Base-by-base conservation (phyloP, 176 grass and related monocot genomes). In the Cocos nucifera region DNA sequence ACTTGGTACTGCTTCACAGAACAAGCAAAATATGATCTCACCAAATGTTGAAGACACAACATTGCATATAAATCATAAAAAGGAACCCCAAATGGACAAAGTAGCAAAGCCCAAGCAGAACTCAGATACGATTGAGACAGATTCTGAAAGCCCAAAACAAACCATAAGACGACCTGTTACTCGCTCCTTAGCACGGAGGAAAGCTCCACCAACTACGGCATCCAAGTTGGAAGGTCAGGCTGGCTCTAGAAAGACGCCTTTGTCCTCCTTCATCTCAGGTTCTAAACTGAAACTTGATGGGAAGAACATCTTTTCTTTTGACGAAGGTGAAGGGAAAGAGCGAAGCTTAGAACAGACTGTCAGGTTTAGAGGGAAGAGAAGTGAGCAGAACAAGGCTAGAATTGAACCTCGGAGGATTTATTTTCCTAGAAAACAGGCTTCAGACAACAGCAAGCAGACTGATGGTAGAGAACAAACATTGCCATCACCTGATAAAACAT, bases 121-220 rank as follows among this genome's bases (percentile, higher is more conserved):
- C 55, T 88, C 81, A 68, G 93, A 92, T 80, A 77, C 87, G 63
- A 91, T 98, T 65, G 93, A 92, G 79, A 85, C 84, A 64, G 81
- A 88, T 76, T 92, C 81, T 35, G 83, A 83, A 28, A 78, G 87
- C 71, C 83, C 65, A 56, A 90, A 92, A 59, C 73, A 75, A 79
- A 79, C 79, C 54, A 77, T 81, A 55, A 63, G 18, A 64, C 82
- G 70, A 74, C 93, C 72, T 78, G 58, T 83, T 73, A 92, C 81
- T 66, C 70, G 73, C 49, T 85, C 81, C 28, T 57, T 64, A 26
- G 66, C 80, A 21, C 61, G 27, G 50, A 85, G 78, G 66, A 80
- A 77, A 82, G 73, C 54, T 77, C 51, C 83, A 39, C 21, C 50
- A 30, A 63, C 20, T 70, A 53, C 62, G 64, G 51, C 67, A 15